A percentile compares a stretch with the other conserved stretches of the same genome.
Conservation (phyloP, 2,329 filamentous ascomycete genomes). For the Trichoderma semiorbis region DNA sequence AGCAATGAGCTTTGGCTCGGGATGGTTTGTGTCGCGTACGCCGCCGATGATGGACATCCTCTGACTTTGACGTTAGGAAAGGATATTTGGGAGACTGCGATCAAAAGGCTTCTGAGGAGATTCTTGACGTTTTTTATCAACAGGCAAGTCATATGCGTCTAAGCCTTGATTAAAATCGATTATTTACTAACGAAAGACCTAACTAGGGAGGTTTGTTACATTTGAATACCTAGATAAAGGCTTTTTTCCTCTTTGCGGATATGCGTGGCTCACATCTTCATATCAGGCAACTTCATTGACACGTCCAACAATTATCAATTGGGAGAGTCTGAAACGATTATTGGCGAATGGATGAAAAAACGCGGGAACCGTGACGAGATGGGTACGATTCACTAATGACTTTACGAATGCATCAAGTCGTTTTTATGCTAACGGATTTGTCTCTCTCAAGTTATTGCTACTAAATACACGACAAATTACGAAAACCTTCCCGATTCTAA, state of each 20-base stretch:
- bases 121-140: constrained; percentile 64
- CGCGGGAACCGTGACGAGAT: constrained; percentile 63
- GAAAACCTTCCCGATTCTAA: constrained; percentile 33
- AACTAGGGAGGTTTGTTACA: constrained; percentile 20
- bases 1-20: constrained; percentile 60
- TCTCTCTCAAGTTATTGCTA: constrained; percentile 55
- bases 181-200: not conserved
- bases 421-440: not conserved
- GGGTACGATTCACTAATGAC: constrained; percentile 34
- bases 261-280: not conserved
- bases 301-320: constrained; percentile 66
- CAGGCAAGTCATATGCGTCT: constrained; percentile 37
- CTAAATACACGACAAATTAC: constrained; percentile 59
- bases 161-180: fast-evolving
- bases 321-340: constrained; percentile 59
- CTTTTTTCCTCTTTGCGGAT: not conserved
- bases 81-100: constrained; percentile 61
- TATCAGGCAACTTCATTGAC: constrained; percentile 67
- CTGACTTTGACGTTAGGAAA: constrained; percentile 36
- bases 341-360: constrained; percentile 68
- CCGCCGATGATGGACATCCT: not conserved
- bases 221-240: not conserved
- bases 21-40: not conserved
- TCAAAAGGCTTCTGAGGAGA: constrained; percentile 57
- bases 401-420: not conserved